Conservation (phyloP, 2,329 filamentous ascomycete genomes). For the Xylariaceae sp. region DNA sequence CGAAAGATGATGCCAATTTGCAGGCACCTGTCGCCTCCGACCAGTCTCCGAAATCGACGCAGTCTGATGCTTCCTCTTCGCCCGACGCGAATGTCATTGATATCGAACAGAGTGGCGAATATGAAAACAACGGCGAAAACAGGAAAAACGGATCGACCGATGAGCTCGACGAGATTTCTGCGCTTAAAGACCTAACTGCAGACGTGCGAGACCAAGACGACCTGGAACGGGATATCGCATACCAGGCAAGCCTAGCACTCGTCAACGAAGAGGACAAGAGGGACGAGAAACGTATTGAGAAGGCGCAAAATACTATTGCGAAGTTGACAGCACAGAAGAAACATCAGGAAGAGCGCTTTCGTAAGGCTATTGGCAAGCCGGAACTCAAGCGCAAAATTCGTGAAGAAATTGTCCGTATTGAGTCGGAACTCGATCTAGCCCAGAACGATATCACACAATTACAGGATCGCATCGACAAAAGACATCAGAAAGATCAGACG, state of each 20-base stretch:
- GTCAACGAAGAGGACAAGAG: slow-evolving; percentile 58
- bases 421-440: slow-evolving; percentile 58
- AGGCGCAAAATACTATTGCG: slow-evolving; percentile 46
- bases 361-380: slow-evolving; percentile 40
- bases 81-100: neutral
- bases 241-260: slow-evolving; percentile 54
- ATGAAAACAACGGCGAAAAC: neutral
- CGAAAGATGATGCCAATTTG: neutral
- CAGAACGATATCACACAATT: slow-evolving; percentile 75
- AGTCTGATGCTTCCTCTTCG: neutral
- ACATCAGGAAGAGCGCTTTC: slow-evolving; percentile 44
- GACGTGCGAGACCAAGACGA: slow-evolving; percentile 82
- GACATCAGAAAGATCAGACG: slow-evolving; percentile 51
- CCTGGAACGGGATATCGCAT: slow-evolving; percentile 76
- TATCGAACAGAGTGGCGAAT: neutral
- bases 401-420: slow-evolving; percentile 60
- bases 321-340: slow-evolving; percentile 62
- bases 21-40: neutral
- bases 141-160: slow-evolving; percentile 1
- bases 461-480: slow-evolving; percentile 69
- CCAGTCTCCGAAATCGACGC: neutral
- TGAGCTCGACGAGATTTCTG: slow-evolving; percentile 50
- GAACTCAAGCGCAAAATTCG: slow-evolving; percentile 53
- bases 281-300: slow-evolving; percentile 58
- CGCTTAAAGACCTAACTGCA: slow-evolving; percentile 57